Conservation (phyloP, 2,329 filamentous ascomycete genomes). For the Monilinia laxa region DNA sequence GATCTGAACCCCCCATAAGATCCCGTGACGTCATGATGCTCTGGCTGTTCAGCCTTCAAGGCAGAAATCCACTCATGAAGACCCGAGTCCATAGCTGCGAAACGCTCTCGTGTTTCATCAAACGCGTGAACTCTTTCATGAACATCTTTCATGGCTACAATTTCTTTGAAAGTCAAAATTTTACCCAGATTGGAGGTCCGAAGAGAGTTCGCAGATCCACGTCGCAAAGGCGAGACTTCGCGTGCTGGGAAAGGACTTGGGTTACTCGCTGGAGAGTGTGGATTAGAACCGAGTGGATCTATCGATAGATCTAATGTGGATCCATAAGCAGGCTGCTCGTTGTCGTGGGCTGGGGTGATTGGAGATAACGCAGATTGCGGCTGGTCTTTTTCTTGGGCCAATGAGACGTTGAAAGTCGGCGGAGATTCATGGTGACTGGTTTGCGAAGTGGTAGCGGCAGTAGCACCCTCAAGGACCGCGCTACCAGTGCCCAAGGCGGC, state of each 20-base stretch:
- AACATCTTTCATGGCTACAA: conserved; percentile 65
- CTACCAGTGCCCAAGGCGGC: conserved; percentile 26
- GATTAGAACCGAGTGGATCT: conserved; percentile 5
- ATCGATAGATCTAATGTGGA: conserved; percentile 31
- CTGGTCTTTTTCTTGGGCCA: conserved; percentile 49
- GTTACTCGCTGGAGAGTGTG: conserved; percentile 20
- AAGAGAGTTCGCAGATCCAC: conserved; percentile 22
- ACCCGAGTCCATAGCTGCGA: conserved; percentile 71
- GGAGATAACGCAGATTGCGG: conserved; percentile 37
- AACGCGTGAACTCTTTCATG: conserved; percentile 72
- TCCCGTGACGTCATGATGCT: conserved; percentile 46
- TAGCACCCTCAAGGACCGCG: conserved; percentile 23
- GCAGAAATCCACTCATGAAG: conserved; percentile 58
- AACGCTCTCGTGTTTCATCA: conserved; percentile 68
- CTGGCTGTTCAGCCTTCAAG: conserved; percentile 49
- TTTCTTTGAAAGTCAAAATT: conserved; percentile 63
- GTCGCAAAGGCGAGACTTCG: conserved; percentile 27
- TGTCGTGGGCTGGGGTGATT: conserved; percentile 38
- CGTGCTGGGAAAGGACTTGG: conserved; percentile 22
- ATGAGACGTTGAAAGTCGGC: conserved; percentile 40
- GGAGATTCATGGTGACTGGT: neutral
- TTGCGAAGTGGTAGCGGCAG: conserved; percentile 14
- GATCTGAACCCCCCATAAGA: conserved; percentile 28
- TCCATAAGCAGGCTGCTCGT: conserved; percentile 43
- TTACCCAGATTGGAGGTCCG: conserved; percentile 22